Evolutionary conservation across 176 grass and related monocot genomes (phyloP), one percentile per base, ranked within the genome.

Genomic region (Lolium multiflorum): DNA sequence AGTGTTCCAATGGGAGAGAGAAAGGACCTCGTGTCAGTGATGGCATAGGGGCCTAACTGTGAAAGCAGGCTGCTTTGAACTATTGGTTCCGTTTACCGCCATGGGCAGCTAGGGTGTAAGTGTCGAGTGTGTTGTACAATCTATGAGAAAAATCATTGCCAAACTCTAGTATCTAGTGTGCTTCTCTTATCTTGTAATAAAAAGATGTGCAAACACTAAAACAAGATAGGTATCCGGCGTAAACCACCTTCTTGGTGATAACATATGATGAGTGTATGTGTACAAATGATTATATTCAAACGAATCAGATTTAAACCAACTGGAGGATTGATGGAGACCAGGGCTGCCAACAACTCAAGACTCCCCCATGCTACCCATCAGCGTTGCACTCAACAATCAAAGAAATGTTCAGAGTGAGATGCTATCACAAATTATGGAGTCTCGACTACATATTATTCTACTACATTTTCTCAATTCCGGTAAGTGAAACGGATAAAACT

Each of bases 261-360:
- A 58, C 12, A 25, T 55, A 67, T 52, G 52, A 80, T 80, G 9
- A 24, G 9, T 70, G 22, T 38, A 24, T 46, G 46, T 31, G 59
- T 1, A 9, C 9, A 74, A 79, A 28, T 67, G 3, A 58, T 58
- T 68, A 83, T 12, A 81, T 57, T 77, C 39, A 12, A 76, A 46
- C 18, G 9, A 46, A 9, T 59, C 21, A 75, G 39, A 82, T 75
- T 50, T 85, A 62, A 17, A 74, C 18, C 22, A 64, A 84, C 58
- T 58, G 41, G 28, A 77, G 61, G 20, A 77, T 25, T 11, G 1
- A 60, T 81, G 54, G 78, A 59, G 43, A 69, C 10, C 15, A 52
- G 62, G 52, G 43, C 9, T 73, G 24, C 4, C 17, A 48, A 6
- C 24, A 73, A 31, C 20, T 71, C n/a, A 86, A 86, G 63, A 54